Conservation (phyloP, 2,329 filamentous ascomycete species). For the Colletotrichum cordylinicola region DNA sequence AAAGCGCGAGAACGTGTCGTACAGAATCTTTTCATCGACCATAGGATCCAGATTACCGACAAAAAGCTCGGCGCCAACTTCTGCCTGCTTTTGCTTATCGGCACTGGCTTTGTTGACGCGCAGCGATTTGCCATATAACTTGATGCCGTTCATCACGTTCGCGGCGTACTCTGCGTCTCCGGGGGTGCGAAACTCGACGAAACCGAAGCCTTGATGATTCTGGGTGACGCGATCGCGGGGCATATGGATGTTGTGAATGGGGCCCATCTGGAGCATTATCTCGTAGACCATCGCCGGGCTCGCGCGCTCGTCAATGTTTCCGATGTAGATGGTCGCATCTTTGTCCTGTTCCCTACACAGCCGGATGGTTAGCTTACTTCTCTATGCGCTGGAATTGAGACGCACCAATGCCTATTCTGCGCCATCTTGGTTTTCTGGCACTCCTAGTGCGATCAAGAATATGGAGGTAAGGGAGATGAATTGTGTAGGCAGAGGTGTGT, state of each 20-base stretch:
- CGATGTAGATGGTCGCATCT: slow-evolving; percentile 96
- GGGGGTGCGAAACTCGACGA: slow-evolving; percentile 97
- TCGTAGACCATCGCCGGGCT: slow-evolving; percentile 93
- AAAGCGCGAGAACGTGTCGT: slow-evolving; percentile 92
- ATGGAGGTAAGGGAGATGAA: background rate
- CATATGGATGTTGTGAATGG: slow-evolving; percentile 97
- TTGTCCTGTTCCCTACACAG: slow-evolving; percentile 90
- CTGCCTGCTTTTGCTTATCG: slow-evolving; percentile 91
- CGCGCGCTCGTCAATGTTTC: slow-evolving; percentile 97
- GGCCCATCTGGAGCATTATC: slow-evolving; percentile 96
- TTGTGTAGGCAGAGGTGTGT: background rate
- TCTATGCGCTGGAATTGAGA: background rate
- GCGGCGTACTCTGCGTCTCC: slow-evolving; percentile 96
- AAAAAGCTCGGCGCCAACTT: slow-evolving; percentile 96
- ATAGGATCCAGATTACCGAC: slow-evolving; percentile 93
- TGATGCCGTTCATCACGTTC: slow-evolving; percentile 94
- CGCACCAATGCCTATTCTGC: slow-evolving; percentile 77
- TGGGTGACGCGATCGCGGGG: slow-evolving; percentile 98
- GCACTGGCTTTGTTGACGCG: slow-evolving; percentile 93
- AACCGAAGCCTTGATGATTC: slow-evolving; percentile 96
- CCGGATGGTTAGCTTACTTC: slow-evolving; percentile 28
- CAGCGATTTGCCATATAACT: slow-evolving; percentile 91
- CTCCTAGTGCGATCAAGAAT: background rate
- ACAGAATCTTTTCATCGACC: slow-evolving; percentile 95
- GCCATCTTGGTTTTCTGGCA: slow-evolving; percentile 56